phyloP scores from a whole-genome alignment of 2,329 filamentous ascomycete species.

The Xylariaceae sp. region DNA sequence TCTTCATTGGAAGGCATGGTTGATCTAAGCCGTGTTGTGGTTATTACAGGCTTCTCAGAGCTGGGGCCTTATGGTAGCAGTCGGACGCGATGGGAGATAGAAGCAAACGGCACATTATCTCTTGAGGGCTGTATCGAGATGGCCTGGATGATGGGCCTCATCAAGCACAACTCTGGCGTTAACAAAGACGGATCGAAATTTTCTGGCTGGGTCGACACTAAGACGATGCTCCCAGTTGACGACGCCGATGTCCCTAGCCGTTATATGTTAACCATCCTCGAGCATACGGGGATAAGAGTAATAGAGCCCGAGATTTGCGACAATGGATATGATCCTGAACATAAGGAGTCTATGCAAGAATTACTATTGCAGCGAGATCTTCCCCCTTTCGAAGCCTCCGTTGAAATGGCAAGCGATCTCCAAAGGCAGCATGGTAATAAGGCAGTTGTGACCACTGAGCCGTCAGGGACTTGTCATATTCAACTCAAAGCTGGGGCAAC shows the following conservation, averaged over 20 bases:
- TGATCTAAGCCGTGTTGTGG: slow-evolving; percentile 45
- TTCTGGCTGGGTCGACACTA: too few relatives aligned
- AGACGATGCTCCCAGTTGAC: too few relatives aligned
- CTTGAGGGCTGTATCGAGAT: slow-evolving; percentile 75
- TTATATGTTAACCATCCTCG: too few relatives aligned
- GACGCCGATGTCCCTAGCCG: too few relatives aligned
- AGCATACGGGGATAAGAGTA: too few relatives aligned
- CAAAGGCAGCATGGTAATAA: slow-evolving; percentile 40
- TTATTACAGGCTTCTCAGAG: slow-evolving; percentile 49
- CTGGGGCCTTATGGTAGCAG: slow-evolving; percentile 70
- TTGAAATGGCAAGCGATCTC: slow-evolving; percentile 41
- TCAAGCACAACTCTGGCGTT: too few relatives aligned
- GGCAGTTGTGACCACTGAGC: slow-evolving; percentile 33
- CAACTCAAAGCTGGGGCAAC: slow-evolving; percentile 40
- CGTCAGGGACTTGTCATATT: slow-evolving; percentile 27
- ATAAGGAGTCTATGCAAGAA: too few relatives aligned
- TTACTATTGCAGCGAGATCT: too few relatives aligned
- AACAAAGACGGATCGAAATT: too few relatives aligned
- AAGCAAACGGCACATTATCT: slow-evolving; percentile 70
- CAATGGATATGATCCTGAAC: too few relatives aligned
- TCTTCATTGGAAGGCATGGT: too few relatives aligned
- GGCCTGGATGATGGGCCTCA: slow-evolving; percentile 77
- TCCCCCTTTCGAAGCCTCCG: slow-evolving; percentile 42
- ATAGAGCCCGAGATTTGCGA: too few relatives aligned
- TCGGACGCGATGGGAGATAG: slow-evolving; percentile 75